phyloP scores from a whole-genome alignment of 768 basidiomycete genomes.

The Phaffia australis region DNA sequence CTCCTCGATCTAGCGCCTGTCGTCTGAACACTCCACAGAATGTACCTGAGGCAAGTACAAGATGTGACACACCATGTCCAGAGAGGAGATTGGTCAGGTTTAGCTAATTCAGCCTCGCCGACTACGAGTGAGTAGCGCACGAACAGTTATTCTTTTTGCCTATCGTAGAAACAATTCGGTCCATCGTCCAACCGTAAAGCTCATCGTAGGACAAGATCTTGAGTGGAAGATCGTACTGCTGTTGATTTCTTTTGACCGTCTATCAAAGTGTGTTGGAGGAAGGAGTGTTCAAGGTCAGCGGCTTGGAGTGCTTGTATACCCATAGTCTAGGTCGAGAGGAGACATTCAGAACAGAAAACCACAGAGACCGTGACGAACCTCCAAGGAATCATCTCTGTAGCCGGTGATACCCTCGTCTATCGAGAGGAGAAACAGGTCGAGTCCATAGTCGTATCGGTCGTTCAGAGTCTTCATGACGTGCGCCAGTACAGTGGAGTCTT shows the following conservation, averaged over 20 bases:
- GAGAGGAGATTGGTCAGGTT: neutral
- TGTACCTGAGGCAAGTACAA: constrained; percentile 44
- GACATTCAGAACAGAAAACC: constrained; percentile 21
- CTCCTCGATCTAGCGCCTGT: constrained; percentile 92
- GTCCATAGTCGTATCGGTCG: constrained; percentile 81
- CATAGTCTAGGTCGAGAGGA: neutral
- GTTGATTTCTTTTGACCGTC: constrained; percentile 96
- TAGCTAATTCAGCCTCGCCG: neutral
- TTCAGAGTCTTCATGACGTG: constrained; percentile 94
- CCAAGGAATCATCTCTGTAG: constrained; percentile 91
- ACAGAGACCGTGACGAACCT: constrained; percentile 45
- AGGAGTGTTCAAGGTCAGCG: neutral
- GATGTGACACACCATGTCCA: neutral
- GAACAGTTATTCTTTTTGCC: constrained; percentile 91
- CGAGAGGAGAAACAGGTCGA: constrained; percentile 81
- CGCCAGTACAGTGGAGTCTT: constrained; percentile 95
- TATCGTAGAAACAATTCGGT: constrained; percentile 82
- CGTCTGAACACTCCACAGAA: constrained; percentile 97
- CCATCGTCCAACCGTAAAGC: constrained; percentile 99
- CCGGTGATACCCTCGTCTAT: constrained; percentile 99
- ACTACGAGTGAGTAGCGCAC: constrained; percentile 21
- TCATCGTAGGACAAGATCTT: constrained; percentile 95
- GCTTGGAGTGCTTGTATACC: neutral
- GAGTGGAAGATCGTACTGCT: constrained; percentile 86
- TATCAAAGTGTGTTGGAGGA: constrained; percentile 36